A percentile compares a stretch with the other conserved stretches of the same genome.
Evolutionary conservation across 805 yeast genomes (phyloP).

Genomic region (Metschnikowia vanudenii): DNA sequence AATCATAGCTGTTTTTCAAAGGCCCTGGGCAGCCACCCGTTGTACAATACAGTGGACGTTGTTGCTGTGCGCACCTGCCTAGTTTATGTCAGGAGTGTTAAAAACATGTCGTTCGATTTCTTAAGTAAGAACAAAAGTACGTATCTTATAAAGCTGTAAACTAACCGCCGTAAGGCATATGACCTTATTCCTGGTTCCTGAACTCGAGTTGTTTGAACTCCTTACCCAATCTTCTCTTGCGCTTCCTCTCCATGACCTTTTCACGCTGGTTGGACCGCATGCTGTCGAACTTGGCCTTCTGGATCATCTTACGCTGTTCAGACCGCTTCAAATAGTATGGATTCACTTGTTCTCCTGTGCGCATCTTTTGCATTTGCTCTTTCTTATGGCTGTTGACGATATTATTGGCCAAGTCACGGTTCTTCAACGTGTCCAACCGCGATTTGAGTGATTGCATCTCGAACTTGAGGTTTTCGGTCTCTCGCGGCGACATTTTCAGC

Average conservation of each 20-base stretch:
- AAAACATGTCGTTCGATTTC: no score
- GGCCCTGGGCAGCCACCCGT: not conserved
- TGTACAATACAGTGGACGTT: not conserved
- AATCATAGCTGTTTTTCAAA: no score
- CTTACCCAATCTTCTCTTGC: conserved; percentile 79
- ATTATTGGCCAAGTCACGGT: conserved; percentile 70
- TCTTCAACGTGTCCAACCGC: conserved; percentile 63
- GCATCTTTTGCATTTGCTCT: conserved; percentile 45
- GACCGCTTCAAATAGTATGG: conserved; percentile 63
- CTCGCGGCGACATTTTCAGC: conserved; percentile 41
- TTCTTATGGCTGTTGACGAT: conserved; percentile 61
- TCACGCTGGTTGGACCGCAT: conserved; percentile 73
- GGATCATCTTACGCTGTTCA: conserved; percentile 71
- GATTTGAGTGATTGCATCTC: conserved; percentile 64
- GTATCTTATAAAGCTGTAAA: no score
- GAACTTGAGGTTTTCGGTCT: conserved; percentile 52
- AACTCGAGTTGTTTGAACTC: conserved; percentile 60
- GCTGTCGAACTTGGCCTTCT: conserved; percentile 71
- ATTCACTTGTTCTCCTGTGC: conserved; percentile 48
- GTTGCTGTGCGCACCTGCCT: no score
- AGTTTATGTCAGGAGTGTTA: no score
- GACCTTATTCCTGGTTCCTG: conserved; percentile 13
- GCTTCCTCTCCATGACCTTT: conserved; percentile 81
- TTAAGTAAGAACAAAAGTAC: no score
- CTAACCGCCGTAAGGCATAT: no score